Conservation (phyloP, 2,329 filamentous ascomycete species). For the Pseudocercospora crystallina region DNA sequence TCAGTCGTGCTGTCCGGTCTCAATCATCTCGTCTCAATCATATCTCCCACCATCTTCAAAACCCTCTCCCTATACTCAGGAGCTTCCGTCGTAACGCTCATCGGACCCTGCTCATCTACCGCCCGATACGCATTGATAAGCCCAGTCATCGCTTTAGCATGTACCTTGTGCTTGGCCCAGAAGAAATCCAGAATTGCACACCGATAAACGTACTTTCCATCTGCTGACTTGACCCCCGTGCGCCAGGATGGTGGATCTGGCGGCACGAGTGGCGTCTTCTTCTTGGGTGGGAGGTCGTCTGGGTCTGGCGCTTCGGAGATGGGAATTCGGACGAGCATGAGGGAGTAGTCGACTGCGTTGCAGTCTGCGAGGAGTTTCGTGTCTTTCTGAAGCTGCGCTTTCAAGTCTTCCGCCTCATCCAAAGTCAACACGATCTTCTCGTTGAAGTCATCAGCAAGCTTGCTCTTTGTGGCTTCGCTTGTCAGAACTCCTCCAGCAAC, state of each 20-base stretch:
- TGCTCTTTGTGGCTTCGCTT: conserved; percentile 63
- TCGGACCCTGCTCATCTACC: conserved; percentile 64
- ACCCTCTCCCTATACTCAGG: conserved; percentile 65
- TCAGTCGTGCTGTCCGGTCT: neutral
- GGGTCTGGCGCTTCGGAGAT: conserved; percentile 12
- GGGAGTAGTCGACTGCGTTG: conserved; percentile 73
- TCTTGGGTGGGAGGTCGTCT: conserved; percentile 5
- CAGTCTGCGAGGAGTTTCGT: conserved; percentile 61
- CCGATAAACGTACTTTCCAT: conserved; percentile 67
- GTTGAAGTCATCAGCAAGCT: conserved; percentile 66
- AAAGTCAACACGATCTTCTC: conserved; percentile 62
- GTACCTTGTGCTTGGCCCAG: conserved; percentile 71
- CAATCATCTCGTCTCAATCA: conserved; percentile 38
- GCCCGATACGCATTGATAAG: conserved; percentile 58
- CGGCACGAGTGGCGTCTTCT: conserved; percentile 31
- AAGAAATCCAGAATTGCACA: conserved; percentile 73
- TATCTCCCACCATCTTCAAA: conserved; percentile 51
- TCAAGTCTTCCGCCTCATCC: conserved; percentile 57
- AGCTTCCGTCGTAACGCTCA: conserved; percentile 72
- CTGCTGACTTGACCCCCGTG: conserved; percentile 59
- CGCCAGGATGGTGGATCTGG: conserved; percentile 53
- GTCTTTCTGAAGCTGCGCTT: conserved; percentile 58
- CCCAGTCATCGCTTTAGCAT: conserved; percentile 64
- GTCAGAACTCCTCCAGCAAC: conserved; percentile 64
- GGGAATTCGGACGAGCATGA: conserved; percentile 66